These are phyloP conservation scores for Herpetomonas tarakana DNA, from an alignment of 208 protist species.

Conservation along the genomic window DNA sequence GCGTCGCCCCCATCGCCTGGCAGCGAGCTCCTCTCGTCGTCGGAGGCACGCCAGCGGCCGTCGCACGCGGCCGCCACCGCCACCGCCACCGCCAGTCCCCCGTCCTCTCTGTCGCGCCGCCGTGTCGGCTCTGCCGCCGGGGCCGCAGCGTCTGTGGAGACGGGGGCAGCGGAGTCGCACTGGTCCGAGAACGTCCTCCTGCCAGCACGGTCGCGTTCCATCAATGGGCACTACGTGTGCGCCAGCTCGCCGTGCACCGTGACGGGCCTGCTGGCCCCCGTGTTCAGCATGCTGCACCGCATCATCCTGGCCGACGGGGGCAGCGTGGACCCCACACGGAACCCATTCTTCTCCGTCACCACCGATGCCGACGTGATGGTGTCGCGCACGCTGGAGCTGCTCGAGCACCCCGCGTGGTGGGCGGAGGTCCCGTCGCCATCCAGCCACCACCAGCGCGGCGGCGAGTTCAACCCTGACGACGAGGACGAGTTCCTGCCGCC, in stretches of 20 bases:
- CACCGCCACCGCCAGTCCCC: background rate
- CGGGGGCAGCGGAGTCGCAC: background rate
- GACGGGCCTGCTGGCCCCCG: slow-evolving; percentile 17
- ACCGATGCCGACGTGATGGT: background rate
- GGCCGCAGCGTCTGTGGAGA: too few relatives aligned
- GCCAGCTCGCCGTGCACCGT: slow-evolving; percentile 11
- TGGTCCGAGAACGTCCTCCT: slow-evolving; percentile 11
- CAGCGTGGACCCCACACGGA: background rate
- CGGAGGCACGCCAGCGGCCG: background rate
- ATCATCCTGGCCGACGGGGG: slow-evolving; percentile 1
- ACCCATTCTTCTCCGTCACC: slow-evolving; percentile 11
- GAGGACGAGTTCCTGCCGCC: background rate
- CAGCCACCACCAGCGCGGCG: background rate
- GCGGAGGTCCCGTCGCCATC: background rate
- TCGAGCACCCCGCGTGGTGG: slow-evolving; percentile 1
- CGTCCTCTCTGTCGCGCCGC: background rate
- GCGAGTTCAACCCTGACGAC: background rate
- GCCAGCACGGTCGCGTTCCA: slow-evolving; percentile 9
- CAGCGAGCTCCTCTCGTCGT: background rate
- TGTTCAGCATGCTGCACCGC: slow-evolving; percentile 14
- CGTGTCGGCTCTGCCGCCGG: background rate
- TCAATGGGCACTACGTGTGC: slow-evolving; percentile 10
- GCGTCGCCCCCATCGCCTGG: background rate
- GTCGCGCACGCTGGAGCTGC: background rate
- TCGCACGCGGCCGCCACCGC: slow-evolving; percentile 1